A percentile compares a stretch with the other conserved stretches of the same genome.
phyloP scores from a whole-genome alignment of 2,329 filamentous ascomycete species.

The Botrytis elliptica region DNA sequence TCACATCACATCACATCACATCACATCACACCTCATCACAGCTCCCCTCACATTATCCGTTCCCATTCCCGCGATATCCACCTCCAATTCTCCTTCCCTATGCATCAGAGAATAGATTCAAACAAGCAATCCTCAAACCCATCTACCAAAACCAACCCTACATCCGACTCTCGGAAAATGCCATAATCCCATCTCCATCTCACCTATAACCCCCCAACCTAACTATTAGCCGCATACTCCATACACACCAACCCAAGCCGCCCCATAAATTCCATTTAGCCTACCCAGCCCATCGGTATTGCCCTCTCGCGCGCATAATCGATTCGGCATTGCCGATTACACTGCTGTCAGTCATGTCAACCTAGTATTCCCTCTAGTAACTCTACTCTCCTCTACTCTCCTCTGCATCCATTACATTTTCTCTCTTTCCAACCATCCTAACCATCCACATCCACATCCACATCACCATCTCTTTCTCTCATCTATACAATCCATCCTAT shows the following conservation, averaged over 20 bases:
- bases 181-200: background rate
- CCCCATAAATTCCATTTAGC: conserved; percentile 2
- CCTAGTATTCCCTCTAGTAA: background rate
- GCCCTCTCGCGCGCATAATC: background rate
- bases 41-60: background rate
- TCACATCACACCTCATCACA: background rate
- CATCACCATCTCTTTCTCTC: background rate
- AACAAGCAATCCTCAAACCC: background rate
- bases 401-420: background rate
- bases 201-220: background rate
- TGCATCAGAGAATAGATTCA: background rate
- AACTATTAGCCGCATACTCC: background rate
- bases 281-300: background rate
- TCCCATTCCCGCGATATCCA: background rate
- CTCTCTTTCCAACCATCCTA: background rate
- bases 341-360: background rate
- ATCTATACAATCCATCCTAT: background rate
- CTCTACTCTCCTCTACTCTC: background rate
- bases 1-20: background rate
- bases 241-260: background rate
- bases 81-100: background rate
- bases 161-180: background rate
- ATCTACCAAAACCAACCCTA: background rate
- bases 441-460: background rate
- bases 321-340: background rate